A percentile compares a stretch with the other conserved stretches of the same genome.
phyloP scores from a whole-genome alignment of 75 land plant species.

The Sequoiadendron giganteum region DNA sequence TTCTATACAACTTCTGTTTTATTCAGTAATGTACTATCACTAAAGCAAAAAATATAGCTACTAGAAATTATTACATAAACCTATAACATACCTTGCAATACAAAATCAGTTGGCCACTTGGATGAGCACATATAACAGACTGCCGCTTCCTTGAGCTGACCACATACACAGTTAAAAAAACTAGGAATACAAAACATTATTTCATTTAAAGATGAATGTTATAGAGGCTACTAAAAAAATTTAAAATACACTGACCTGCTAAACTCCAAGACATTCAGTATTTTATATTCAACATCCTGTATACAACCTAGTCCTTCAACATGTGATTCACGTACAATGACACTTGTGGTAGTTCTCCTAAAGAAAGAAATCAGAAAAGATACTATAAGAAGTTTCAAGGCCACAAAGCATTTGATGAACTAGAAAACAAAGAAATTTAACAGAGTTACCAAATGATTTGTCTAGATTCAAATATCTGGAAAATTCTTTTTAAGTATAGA shows the following conservation, averaged over 20 bases:
- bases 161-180: not conserved
- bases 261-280: constrained; percentile 49
- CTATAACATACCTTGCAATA: constrained; percentile 39
- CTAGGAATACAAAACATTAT: not conserved
- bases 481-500: no score
- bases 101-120: constrained; percentile 36
- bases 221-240: not conserved
- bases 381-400: not conserved
- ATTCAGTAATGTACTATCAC: not conserved
- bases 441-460: not conserved
- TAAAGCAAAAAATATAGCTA: not conserved
- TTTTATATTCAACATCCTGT: constrained; percentile 47
- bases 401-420: not conserved
- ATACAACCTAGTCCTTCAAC: constrained; percentile 31
- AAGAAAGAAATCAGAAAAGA: not conserved
- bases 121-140: constrained; percentile 50
- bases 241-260: constrained; percentile 29
- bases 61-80: not conserved
- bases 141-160: constrained; percentile 50
- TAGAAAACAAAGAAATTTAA: not conserved
- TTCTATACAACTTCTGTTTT: not conserved
- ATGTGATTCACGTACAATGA: constrained; percentile 50
- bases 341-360: constrained; percentile 45
- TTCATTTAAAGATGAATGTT: not conserved
- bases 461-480: not conserved